Evolutionary conservation across 192 early-diverging fungal species (phyloP).

Genomic region (Obelidium mucronatum): DNA sequence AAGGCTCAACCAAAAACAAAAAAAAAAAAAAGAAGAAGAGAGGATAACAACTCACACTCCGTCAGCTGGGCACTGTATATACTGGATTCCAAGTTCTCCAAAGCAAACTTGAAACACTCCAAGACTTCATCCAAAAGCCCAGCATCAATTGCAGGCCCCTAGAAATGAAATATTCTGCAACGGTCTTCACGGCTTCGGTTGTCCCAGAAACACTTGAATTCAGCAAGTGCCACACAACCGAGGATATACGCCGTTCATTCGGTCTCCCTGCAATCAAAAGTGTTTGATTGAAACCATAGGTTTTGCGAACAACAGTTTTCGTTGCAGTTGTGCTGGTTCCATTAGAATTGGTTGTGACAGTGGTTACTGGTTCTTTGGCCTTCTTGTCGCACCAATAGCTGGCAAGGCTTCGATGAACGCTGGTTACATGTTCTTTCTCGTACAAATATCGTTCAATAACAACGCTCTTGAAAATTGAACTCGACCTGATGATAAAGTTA

Average conservation of each 20-base stretch:
- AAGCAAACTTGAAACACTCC: conserved; percentile 29
- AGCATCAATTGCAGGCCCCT: conserved; percentile 38
- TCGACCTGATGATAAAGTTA: conserved; percentile 27
- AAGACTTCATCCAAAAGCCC: conserved; percentile 34
- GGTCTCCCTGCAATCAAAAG: conserved; percentile 33
- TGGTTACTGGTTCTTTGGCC: conserved; percentile 10
- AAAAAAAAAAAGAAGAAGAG: background rate
- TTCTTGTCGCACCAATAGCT: conserved; percentile 40
- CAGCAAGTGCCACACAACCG: conserved; percentile 37
- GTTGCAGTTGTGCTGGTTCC: background rate
- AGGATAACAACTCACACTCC: conserved; percentile 13
- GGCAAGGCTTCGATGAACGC: conserved; percentile 27
- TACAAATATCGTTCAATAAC: conserved; percentile 30
- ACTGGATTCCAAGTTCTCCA: conserved; percentile 26
- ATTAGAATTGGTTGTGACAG: background rate
- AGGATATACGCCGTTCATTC: conserved; percentile 32
- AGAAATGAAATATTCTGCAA: conserved; percentile 36
- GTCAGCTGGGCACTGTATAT: conserved; percentile 24
- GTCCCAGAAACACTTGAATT: conserved; percentile 21
- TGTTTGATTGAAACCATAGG: conserved; percentile 33
- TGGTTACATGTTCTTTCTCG: background rate
- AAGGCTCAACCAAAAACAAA: background rate
- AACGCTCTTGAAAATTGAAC: conserved; percentile 19
- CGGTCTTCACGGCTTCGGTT: conserved; percentile 33
- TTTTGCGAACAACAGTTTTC: background rate